phyloP scores from a whole-genome alignment of 2,329 filamentous ascomycete species.

The Byssothecium circinans region DNA sequence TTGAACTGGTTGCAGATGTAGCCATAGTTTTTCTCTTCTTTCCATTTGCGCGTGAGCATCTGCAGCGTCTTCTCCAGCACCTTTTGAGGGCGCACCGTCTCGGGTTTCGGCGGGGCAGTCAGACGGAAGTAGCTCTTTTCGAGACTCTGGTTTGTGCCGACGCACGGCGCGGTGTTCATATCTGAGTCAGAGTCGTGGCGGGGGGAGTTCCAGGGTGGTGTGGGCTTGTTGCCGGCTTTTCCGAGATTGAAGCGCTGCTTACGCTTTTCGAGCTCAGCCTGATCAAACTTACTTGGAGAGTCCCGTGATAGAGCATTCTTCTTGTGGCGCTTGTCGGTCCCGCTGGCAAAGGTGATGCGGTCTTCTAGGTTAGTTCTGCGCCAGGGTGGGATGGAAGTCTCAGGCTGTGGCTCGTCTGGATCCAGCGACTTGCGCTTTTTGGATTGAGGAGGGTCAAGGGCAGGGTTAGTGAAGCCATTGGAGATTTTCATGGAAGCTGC shows the following conservation, averaged over 20 bases:
- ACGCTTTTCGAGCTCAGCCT: slow-evolving; percentile 83
- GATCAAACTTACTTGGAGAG: slow-evolving; percentile 82
- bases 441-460: slow-evolving; percentile 54
- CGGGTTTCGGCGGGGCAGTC: slow-evolving; percentile 84
- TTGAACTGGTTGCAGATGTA: slow-evolving; percentile 99
- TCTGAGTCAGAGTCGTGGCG: slow-evolving; percentile 53
- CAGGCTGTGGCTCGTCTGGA: slow-evolving; percentile 53
- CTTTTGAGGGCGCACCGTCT: slow-evolving; percentile 80
- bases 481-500: slow-evolving; percentile 33
- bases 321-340: slow-evolving; percentile 51
- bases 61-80: slow-evolving; percentile 84
- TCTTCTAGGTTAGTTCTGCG: slow-evolving; percentile 73
- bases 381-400: slow-evolving; percentile 65
- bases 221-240: slow-evolving; percentile 58
- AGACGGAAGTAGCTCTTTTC: slow-evolving; percentile 96
- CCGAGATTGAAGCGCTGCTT: slow-evolving; percentile 77
- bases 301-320: slow-evolving; percentile 51
- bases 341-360: slow-evolving; percentile 67
- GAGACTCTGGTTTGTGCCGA: slow-evolving; percentile 79
- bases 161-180: slow-evolving; percentile 65
- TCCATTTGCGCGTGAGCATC: slow-evolving; percentile 92
- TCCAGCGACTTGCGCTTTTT: slow-evolving; percentile 83
- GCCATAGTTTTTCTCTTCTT: slow-evolving; percentile 86
- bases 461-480: slow-evolving; percentile 32
- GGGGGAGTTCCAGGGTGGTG: slow-evolving; percentile 50